Conservation (phyloP, 73 alveolate species). For the Paramecium sexaurelia region DNA sequence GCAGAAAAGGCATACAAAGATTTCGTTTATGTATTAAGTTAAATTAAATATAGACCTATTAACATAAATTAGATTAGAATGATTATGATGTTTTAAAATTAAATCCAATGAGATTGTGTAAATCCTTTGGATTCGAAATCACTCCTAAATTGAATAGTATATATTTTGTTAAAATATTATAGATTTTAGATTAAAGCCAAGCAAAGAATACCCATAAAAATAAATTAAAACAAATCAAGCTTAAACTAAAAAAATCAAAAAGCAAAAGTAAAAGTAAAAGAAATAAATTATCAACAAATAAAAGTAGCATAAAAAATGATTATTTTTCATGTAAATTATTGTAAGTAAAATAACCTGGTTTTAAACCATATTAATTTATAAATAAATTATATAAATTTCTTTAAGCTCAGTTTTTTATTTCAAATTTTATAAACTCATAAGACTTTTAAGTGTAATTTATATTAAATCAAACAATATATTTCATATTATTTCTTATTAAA, state of each 20-base stretch:
- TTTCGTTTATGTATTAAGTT: neutral
- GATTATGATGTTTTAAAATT: neutral
- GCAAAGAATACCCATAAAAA: neutral
- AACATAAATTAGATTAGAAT: neutral
- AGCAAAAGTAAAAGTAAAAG: neutral
- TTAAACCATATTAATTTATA: no score
- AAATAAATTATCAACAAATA: no score
- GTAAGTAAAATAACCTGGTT: no score
- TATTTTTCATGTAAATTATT: no score
- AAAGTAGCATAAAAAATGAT: neutral
- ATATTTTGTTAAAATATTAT: neutral
- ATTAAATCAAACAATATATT: no score
- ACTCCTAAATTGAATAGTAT: conserved; percentile 12
- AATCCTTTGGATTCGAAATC: conserved; percentile 19
- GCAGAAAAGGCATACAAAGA: conserved; percentile 41
- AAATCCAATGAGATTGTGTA: conserved; percentile 19
- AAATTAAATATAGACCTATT: neutral
- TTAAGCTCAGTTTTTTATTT: no score
- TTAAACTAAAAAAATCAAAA: neutral
- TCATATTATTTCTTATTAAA: no score
- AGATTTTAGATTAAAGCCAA: conserved; percentile 14
- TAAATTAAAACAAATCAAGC: neutral
- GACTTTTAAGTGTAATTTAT: no score
- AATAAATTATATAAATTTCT: no score
- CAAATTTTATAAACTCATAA: no score